Evolutionary conservation across 805 yeast species (phyloP).

Genomic region (Myxozyma lipomycoides): DNA sequence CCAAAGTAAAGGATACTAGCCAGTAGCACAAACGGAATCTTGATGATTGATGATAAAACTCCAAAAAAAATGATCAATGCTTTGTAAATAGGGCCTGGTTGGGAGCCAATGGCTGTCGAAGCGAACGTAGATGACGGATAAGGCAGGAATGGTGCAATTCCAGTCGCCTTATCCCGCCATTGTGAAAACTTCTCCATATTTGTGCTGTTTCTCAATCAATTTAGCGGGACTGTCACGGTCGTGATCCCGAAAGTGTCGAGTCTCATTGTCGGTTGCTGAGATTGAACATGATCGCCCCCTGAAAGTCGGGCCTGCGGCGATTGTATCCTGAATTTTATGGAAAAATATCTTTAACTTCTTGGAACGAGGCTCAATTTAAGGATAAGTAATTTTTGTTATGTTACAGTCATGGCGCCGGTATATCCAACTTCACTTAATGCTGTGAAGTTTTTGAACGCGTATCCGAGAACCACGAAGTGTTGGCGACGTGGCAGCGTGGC

Average conservation of each 20-base stretch:
- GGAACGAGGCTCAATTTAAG: no score
- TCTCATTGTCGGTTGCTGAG: no score
- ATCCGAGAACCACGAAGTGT: slow-evolving; percentile 53
- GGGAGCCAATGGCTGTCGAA: slow-evolving; percentile 7
- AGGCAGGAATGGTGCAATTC: slow-evolving; percentile 87
- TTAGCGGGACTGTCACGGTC: no score
- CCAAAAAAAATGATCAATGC: slow-evolving; percentile 27
- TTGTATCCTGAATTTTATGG: no score
- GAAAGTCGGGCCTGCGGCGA: no score
- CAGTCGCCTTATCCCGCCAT: slow-evolving; percentile 88
- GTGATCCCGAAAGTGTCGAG: no score
- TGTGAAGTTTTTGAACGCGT: slow-evolving; percentile 59
- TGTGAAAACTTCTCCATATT: slow-evolving; percentile 76
- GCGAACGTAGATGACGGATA: slow-evolving; percentile 25
- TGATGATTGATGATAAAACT: slow-evolving; percentile 35
- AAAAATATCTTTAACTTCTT: no score
- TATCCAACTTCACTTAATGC: slow-evolving; percentile 41
- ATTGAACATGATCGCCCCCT: no score
- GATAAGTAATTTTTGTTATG: no score
- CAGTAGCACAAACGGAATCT: slow-evolving; percentile 14
- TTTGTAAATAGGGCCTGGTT: slow-evolving; percentile 27
- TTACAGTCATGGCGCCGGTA: no score
- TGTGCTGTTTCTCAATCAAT: not conserved
- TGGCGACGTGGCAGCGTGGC: slow-evolving; percentile 71
- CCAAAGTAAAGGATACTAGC: not conserved